Conservation (phyloP, 2,329 filamentous ascomycete species). For the Drechslerella coelobrocha region DNA sequence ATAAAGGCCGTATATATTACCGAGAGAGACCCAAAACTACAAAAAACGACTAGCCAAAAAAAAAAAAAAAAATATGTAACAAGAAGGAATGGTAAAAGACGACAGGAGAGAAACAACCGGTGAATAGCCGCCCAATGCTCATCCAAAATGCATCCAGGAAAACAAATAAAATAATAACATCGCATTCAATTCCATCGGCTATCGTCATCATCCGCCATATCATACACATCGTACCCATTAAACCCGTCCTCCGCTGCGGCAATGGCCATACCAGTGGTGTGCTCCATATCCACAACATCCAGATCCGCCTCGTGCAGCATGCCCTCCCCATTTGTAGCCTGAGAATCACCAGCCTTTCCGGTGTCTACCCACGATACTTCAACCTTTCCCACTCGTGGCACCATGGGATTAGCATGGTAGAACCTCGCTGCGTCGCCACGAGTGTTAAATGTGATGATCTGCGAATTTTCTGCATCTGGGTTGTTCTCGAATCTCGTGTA, state of each 20-base stretch:
- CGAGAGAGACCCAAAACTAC: too few species aligned
- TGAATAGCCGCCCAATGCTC: slow-evolving; percentile 1
- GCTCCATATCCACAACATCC: slow-evolving; percentile 12
- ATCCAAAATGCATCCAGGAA: slow-evolving; percentile 7
- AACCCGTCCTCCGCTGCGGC: slow-evolving; percentile 2
- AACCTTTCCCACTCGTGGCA: slow-evolving; percentile 35
- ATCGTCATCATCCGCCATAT: slow-evolving; percentile 48
- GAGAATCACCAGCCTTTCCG: slow-evolving; percentile 1
- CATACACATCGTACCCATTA: slow-evolving; percentile 45
- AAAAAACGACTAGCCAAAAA: too few species aligned
- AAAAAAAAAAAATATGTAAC: too few species aligned
- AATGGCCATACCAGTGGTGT: background rate
- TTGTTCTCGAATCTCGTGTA: slow-evolving; percentile 53
- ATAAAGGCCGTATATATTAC: too few species aligned
- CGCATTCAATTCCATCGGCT: slow-evolving; percentile 32
- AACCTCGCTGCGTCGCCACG: slow-evolving; percentile 44
- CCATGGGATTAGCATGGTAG: slow-evolving; percentile 21
- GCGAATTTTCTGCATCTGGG: slow-evolving; percentile 54
- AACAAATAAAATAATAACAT: slow-evolving; percentile 8
- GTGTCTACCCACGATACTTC: slow-evolving; percentile 39
- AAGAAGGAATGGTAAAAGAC: background rate
- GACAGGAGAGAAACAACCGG: background rate
- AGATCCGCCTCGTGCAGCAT: slow-evolving; percentile 14
- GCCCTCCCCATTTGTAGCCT: background rate
- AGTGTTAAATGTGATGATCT: slow-evolving; percentile 65